These are phyloP conservation scores for Lunasporangiospora selenospora DNA, from an alignment of 192 early-diverging fungal genomes.

Conservation along the genomic window DNA sequence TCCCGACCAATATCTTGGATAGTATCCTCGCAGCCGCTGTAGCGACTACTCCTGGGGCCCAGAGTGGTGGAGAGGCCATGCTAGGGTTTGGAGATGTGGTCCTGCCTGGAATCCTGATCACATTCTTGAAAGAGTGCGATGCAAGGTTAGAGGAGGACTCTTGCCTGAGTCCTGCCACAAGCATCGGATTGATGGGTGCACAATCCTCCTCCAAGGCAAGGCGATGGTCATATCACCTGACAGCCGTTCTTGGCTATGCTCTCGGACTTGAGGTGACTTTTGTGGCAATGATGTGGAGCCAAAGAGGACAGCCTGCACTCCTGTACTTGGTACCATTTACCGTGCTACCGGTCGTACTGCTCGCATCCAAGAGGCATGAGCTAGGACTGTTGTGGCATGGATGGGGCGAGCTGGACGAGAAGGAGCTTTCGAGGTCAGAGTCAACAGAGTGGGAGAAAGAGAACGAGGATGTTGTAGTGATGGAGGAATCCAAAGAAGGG, in stretches of 20 bases:
- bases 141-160: conserved; percentile 36
- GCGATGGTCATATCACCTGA: conserved; percentile 47
- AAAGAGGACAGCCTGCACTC: conserved; percentile 46
- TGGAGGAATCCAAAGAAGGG: not conserved
- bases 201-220: too few relatives aligned
- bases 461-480: not conserved
- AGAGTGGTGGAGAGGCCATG: conserved; percentile 40
- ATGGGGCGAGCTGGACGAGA: conserved; percentile 21
- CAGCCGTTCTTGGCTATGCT: conserved; percentile 38
- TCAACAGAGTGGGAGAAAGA: not conserved
- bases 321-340: conserved; percentile 48
- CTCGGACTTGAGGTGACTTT: conserved; percentile 47
- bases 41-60: too few relatives aligned
- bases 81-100: conserved; percentile 51
- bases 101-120: conserved; percentile 46
- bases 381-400: conserved; percentile 47
- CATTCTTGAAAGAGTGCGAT: conserved; percentile 43
- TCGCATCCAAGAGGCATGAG: conserved; percentile 38
- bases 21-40: too few relatives aligned
- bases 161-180: too few relatives aligned
- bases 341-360: conserved; percentile 33
- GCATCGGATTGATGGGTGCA: too few relatives aligned
- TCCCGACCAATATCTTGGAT: conserved; percentile 25
- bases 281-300: conserved; percentile 51
- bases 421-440: not conserved